Conservation (phyloP, 768 basidiomycete genomes). For the Lentinula edodes region DNA sequence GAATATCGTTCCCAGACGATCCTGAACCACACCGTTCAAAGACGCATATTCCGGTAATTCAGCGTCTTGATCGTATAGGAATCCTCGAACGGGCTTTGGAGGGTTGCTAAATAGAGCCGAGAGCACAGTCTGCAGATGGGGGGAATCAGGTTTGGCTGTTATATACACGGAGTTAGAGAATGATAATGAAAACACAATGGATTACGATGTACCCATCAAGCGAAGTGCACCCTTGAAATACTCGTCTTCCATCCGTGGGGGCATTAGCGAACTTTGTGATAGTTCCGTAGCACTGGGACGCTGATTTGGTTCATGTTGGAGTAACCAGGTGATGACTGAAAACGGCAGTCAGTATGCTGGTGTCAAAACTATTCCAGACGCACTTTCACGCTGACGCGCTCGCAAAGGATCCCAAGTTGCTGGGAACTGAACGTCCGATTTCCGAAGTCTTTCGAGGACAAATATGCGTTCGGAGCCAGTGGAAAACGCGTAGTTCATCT, state of each 20-base stretch:
- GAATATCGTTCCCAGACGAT: constrained; percentile 73
- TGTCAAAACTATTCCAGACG: constrained; percentile 17
- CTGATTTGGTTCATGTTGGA: constrained; percentile 74
- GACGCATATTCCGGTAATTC: constrained; percentile 66
- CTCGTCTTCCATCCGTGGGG: constrained; percentile 75
- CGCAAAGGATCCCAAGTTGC: constrained; percentile 59
- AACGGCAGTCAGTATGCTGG: background rate
- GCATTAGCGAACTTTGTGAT: constrained; percentile 72
- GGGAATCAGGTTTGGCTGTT: constrained; percentile 73
- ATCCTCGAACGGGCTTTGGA: constrained; percentile 55
- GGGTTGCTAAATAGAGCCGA: constrained; percentile 74
- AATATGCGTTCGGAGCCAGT: constrained; percentile 82
- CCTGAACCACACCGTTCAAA: constrained; percentile 70
- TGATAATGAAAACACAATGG: background rate
- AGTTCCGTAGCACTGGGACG: constrained; percentile 82
- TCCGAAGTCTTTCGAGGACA: constrained; percentile 75
- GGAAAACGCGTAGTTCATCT: constrained; percentile 86
- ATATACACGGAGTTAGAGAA: background rate
- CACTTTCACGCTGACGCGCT: constrained; percentile 64
- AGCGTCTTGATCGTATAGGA: constrained; percentile 64
- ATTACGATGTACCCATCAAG: constrained; percentile 56
- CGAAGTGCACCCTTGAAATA: constrained; percentile 76
- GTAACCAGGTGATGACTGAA: constrained; percentile 71
- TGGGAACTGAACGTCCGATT: constrained; percentile 74
- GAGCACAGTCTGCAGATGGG: constrained; percentile 74